Base-by-base conservation (phyloP, 768 basidiomycete genomes). In the Polyporus arcularius region DNA sequence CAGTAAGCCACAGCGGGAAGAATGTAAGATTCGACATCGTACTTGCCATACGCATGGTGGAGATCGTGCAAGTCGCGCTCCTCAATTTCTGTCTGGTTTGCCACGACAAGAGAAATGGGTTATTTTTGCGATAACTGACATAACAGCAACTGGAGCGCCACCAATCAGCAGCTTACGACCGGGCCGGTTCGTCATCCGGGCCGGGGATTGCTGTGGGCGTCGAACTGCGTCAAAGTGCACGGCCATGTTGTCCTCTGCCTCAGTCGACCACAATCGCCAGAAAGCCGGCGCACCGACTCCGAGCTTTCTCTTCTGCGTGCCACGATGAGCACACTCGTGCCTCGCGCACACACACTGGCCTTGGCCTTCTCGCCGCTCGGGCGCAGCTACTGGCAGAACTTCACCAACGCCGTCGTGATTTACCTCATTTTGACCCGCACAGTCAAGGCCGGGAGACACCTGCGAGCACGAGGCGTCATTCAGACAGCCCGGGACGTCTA, bases 401-500 rank as follows among this genome's bases (percentile, higher is more conserved):
- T 82, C 48, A 88, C 88, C 70, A 81, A 82, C 4, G 58, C 78
- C 7, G 67, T 90, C 1, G 83, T 89, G 62, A 76, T 82, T 58
- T 89, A 89, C 72, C 72, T 89, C 57, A 46, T 88, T 39, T 65
- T 82, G 7, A 77, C 74, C 9, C 83, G 86, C 53, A 67, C 74
- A 9, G 65, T 87, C 57, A 85, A 85, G 69, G 74, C 76, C 4
- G 78, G 84, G 48, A 80, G 88, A 15, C 88, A 90, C 72, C 67
- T 90, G 16, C 78, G 83, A 5, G 89, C 88, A 0, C 78, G 87
- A 40, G 90, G 90, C 1, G 52, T 88, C 39, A 53, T 73, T 4
- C 71, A 78, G 3, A 81, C 84, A 2, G 62, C 76, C 55, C 73
- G 71, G 55, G 88, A 90, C 54, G 56, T 83, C 7, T 89, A 85